Percentiles rank a stretch among this genome's conserved stretches.
Conservation (phyloP, 108 stramenopile genomes). For the Skeletonema potamos region DNA sequence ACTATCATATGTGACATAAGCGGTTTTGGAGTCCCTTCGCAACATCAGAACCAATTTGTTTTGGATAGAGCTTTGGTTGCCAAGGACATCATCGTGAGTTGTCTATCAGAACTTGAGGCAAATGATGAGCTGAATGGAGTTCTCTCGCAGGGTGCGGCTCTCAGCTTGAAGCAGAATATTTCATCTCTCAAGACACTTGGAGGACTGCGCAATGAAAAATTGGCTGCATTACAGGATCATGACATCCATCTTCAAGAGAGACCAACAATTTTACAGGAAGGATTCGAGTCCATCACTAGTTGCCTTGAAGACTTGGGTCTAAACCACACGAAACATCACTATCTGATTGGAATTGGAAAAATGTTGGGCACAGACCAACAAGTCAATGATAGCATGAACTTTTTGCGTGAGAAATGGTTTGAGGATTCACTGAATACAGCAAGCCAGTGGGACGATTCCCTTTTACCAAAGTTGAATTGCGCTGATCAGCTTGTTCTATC, state of each 20-base stretch:
- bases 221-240: slow-evolving; percentile 27
- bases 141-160: slow-evolving; percentile 44
- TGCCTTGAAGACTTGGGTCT: slow-evolving; percentile 46
- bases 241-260: slow-evolving; percentile 9
- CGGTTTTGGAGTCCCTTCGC: slow-evolving; percentile 27
- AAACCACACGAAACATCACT: slow-evolving; percentile 33
- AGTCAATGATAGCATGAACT: not conserved
- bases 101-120: slow-evolving; percentile 52
- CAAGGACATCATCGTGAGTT: slow-evolving; percentile 45
- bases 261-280: slow-evolving; percentile 6
- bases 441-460: slow-evolving; percentile 34
- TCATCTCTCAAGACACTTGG: slow-evolving; percentile 24
- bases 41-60: slow-evolving; percentile 15
- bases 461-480: slow-evolving; percentile 17
- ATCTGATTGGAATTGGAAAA: slow-evolving; percentile 24
- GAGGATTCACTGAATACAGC: slow-evolving; percentile 50
- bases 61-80: slow-evolving; percentile 38
- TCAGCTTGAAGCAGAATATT: slow-evolving; percentile 53
- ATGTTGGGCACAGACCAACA: not conserved
- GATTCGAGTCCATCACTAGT: slow-evolving; percentile 6
- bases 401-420: slow-evolving; percentile 67
- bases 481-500: not conserved
- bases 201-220: slow-evolving; percentile 16
- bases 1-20: slow-evolving; percentile 32
- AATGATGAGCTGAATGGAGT: slow-evolving; percentile 56